phyloP scores from a whole-genome alignment of 352 stramenopile genomes.

The Peronosclerospora sorghi region DNA sequence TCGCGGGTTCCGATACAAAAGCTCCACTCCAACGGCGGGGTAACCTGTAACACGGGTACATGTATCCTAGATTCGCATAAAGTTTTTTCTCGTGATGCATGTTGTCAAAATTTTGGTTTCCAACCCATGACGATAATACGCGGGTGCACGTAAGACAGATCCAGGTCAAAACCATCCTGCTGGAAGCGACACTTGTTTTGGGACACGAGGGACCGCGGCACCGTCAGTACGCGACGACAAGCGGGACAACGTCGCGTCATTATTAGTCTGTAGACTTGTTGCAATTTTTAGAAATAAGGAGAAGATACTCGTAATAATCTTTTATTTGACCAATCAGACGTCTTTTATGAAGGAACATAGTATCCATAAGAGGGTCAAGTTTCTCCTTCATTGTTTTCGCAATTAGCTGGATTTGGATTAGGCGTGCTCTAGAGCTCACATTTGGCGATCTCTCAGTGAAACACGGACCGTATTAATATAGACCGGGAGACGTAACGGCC shows the following conservation, averaged over 20 bases:
- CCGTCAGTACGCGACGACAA: conserved; percentile 28
- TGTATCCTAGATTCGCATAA: background rate
- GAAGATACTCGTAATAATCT: too few relatives aligned
- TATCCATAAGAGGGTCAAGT: too few relatives aligned
- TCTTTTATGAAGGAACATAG: too few relatives aligned
- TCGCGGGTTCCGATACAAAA: conserved; percentile 50
- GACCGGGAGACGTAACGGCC: too few relatives aligned
- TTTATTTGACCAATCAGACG: too few relatives aligned
- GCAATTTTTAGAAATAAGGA: conserved; percentile 8
- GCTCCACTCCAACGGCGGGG: conserved; percentile 42
- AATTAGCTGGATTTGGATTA: too few relatives aligned
- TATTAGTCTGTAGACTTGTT: background rate
- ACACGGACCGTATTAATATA: too few relatives aligned
- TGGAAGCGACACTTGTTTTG: conserved; percentile 68
- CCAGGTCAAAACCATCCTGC: conserved; percentile 49
- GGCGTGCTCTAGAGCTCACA: too few relatives aligned
- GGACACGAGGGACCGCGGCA: conserved; percentile 58
- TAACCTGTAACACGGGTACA: conserved; percentile 31
- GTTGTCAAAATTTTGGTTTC: background rate
- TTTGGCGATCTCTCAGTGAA: too few relatives aligned
- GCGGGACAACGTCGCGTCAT: conserved; percentile 15
- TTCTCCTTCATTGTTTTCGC: too few relatives aligned
- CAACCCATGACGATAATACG: conserved; percentile 71
- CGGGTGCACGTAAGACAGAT: conserved; percentile 63
- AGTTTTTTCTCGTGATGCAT: background rate